These are phyloP conservation scores for Pugionium dolabratum DNA, from an alignment of 345 rosid species.

Conservation along the genomic window DNA sequence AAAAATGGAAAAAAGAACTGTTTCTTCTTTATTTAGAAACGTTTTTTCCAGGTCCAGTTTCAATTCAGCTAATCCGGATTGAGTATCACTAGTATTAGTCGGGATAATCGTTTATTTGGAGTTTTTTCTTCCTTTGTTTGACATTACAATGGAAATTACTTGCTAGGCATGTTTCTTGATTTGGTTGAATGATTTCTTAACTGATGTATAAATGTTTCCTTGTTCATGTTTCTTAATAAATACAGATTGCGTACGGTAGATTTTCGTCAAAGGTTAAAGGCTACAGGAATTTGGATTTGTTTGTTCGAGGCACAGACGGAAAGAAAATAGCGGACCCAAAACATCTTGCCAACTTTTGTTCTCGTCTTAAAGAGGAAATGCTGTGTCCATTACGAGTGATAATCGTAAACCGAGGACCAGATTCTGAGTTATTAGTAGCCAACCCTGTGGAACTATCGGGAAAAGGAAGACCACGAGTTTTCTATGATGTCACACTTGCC, in stretches of 20 bases:
- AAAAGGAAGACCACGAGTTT: constrained; percentile 76
- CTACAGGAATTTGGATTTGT: constrained; percentile 56
- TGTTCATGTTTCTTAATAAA: constrained; percentile 30
- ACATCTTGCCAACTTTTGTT: constrained; percentile 50
- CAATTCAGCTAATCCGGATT: too few species aligned
- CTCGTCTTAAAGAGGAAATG: constrained; percentile 61
- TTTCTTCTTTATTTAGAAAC: too few species aligned
- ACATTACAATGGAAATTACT: neutral
- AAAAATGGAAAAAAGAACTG: too few species aligned
- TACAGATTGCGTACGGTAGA: constrained; percentile 67
- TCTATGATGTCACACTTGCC: constrained; percentile 68
- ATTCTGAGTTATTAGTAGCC: constrained; percentile 66
- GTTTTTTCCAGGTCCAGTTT: too few species aligned
- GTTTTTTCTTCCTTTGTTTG: neutral
- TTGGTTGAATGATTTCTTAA: constrained; percentile 13
- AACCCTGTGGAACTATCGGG: constrained; percentile 80
- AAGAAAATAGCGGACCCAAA: constrained; percentile 61
- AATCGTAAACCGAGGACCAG: constrained; percentile 67
- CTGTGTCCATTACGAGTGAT: constrained; percentile 60
- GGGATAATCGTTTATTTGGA: neutral
- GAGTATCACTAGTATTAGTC: too few species aligned
- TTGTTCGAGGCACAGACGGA: constrained; percentile 64
- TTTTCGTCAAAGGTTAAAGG: constrained; percentile 52
- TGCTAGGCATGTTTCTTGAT: neutral
- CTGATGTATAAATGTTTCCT: neutral